Evolutionary conservation across 1,284 basidiomycete species (phyloP), one percentile per base, ranked within the genome.

Genomic region (Irpex sp.): DNA sequence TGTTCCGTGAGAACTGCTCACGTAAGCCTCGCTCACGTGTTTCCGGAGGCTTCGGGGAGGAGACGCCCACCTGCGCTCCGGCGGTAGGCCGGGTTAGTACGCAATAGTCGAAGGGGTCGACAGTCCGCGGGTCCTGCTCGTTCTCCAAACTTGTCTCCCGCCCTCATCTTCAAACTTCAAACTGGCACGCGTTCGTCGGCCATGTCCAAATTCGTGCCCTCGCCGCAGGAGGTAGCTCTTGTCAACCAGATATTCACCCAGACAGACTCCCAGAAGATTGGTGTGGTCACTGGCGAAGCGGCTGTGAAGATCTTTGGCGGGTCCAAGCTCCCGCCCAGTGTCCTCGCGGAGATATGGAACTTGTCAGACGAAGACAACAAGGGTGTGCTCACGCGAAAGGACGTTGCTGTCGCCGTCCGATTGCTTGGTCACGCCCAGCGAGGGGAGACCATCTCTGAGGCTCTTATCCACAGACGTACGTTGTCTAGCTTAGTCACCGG

Each of bases 381-480:
- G 66, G 96, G 96, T 3, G 95, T 91, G 78, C 83, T 99, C 62
- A 91, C 94, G 13, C 87, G 85, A 67, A 94, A 93, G 70, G 92
- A 91, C 48, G 92, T 95, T 72, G 89, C 93, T 54, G 83, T 92
- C 65, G 96, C 94, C 7, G 82, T 97, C 31, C 85, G 97, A 61
- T 82, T 99, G 54, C 95, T 99, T 68, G 95, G 92, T 1, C 94
- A 94, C 83, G 91, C 95, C 2, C 97, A 99, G 80, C 88, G 89
- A 66, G 94, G 96, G 61, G 89, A 93, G 72, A 82, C 82, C 68
- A 76, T 92, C 51, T 82, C 84, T 5, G 79, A 83, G 57, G 82
- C 85, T 36, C 75, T 91, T 55, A 76, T 91, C 65, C 79, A 79
- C 68, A 87, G 87, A 81, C 82, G 93, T 93, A 71, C 77, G 87